phyloP scores from a whole-genome alignment of 1,139 yeast species.

The Yamadazyma oceani region DNA sequence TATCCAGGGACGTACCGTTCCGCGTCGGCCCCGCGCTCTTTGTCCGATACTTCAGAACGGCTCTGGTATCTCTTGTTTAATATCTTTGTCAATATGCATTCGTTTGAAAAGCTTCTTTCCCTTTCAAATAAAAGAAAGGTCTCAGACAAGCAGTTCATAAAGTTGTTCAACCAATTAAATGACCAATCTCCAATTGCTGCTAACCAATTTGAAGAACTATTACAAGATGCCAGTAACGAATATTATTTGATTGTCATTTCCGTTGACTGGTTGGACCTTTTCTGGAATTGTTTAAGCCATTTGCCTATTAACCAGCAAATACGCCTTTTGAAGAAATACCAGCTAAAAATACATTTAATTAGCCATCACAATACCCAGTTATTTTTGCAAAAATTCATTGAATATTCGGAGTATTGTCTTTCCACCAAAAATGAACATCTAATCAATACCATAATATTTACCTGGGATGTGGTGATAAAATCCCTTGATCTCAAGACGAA shows the following conservation, averaged over 20 bases:
- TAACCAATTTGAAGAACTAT: constrained; percentile 17
- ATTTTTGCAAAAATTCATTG: constrained; percentile 10
- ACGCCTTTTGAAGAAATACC: constrained; percentile 13
- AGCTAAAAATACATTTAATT: constrained; percentile 8
- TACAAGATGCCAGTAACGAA: constrained; percentile 16
- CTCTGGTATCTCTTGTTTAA: no score
- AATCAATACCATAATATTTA: constrained; percentile 16
- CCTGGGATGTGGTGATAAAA: constrained; percentile 13
- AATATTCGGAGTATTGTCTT: constrained; percentile 12
- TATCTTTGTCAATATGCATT: no score
- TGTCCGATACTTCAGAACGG: no score
- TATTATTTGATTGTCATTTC: constrained; percentile 12
- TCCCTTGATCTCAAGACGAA: constrained; percentile 9
- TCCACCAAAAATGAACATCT: constrained; percentile 13
- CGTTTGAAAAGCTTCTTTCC: constrained; percentile 18
- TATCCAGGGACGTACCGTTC: no score
- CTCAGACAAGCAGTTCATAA: constrained; percentile 18
- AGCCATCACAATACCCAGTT: constrained; percentile 6
- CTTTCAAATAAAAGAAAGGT: constrained; percentile 17
- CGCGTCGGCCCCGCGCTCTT: no score
- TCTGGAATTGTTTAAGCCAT: constrained; percentile 14
- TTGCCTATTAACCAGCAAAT: constrained; percentile 16
- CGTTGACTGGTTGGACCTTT: constrained; percentile 8
- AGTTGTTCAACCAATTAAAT: constrained; percentile 21
- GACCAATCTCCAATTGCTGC: constrained; percentile 12